Base-by-base conservation (phyloP, 169 alveolate species). In the Plasmodium blacklocki region DNA sequence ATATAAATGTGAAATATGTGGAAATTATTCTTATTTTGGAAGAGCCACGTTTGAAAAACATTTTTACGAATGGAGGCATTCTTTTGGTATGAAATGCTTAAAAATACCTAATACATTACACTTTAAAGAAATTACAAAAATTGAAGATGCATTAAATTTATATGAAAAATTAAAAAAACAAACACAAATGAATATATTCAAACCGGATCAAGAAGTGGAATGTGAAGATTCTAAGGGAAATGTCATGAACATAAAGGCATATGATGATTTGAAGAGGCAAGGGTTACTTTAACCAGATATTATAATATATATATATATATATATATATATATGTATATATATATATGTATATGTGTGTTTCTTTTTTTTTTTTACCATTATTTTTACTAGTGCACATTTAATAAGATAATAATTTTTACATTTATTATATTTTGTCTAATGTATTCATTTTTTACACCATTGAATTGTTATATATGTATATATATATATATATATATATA, bases 21-120 rank as follows among this genome's bases (percentile, higher is more conserved):
- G 99, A 7, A 98, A 98, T 78, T 98, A 98, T 75, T 96, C 99
- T 26, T 99, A 99, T 95, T 99, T 99, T 99, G 99, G 99, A 3
- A 94, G 99, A 89, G 95, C 99, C 73, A 99, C 99, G 43, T 99
- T 98, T 88, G 99, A 99, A 92, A 95, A 98, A 74, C 99, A 99
- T 93, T 99, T 99, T 93, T 95, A 95, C 88, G 99, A 98, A 95
- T 98, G 99, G 99, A 93, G 99, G 88, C 99, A 99, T 95, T 97
- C 99, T 21, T 97, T 97, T 94, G 99, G 99, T 45, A 98, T 99
- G 99, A 98, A 97, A 85, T 98, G 99, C 88, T 96, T 99, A 58
- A 98, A 98, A 88, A 98, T 99, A n/a, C 99, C 99, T 1, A 99
- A 99, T 94, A 98, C 99, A 8, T 95, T 97, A 45, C 99, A 99